Conservation (phyloP, 208 protist species). For the Phytomonas francai region DNA sequence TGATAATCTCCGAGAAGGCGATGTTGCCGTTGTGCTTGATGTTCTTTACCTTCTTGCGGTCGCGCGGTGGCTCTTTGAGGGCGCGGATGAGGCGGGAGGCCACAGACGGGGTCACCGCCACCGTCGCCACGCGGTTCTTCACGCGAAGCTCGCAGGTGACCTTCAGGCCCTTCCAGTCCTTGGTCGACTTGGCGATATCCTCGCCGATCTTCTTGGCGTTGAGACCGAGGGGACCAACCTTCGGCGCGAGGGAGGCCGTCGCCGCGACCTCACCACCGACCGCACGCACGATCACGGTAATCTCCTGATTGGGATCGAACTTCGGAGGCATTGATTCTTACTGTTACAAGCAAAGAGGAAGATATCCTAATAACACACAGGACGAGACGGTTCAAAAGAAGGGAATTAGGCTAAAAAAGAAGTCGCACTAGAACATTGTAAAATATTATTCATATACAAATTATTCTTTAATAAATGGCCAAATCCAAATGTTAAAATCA, state of each 20-base stretch:
- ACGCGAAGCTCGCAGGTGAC: constrained; percentile 97
- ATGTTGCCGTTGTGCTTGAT: constrained; percentile 99
- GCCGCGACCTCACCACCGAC: constrained; percentile 97
- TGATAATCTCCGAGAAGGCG: constrained; percentile 94
- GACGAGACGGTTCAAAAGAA: neutral
- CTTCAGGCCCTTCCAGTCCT: constrained; percentile 99
- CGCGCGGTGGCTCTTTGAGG: constrained; percentile 98
- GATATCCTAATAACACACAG: neutral
- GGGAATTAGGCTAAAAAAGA: neutral
- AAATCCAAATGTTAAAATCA: neutral
- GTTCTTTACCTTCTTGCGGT: constrained; percentile 99
- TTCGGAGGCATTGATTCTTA: constrained; percentile 94
- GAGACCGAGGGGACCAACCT: constrained; percentile 99
- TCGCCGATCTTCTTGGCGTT: constrained; percentile 99
- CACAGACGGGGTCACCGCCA: constrained; percentile 95
- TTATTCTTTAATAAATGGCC: neutral
- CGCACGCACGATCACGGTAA: constrained; percentile 94
- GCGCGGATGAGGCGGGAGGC: constrained; percentile 97
- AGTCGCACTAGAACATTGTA: neutral
- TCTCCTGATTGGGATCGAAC: constrained; percentile 96
- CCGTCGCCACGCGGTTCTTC: constrained; percentile 97
- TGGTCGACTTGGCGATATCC: constrained; percentile 98
- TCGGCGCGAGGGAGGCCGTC: constrained; percentile 97
- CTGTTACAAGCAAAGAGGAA: neutral
- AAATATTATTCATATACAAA: neutral